These are phyloP conservation scores for Thraustochytrium striatum DNA, from an alignment of 352 stramenopile species.

Conservation along the genomic window DNA sequence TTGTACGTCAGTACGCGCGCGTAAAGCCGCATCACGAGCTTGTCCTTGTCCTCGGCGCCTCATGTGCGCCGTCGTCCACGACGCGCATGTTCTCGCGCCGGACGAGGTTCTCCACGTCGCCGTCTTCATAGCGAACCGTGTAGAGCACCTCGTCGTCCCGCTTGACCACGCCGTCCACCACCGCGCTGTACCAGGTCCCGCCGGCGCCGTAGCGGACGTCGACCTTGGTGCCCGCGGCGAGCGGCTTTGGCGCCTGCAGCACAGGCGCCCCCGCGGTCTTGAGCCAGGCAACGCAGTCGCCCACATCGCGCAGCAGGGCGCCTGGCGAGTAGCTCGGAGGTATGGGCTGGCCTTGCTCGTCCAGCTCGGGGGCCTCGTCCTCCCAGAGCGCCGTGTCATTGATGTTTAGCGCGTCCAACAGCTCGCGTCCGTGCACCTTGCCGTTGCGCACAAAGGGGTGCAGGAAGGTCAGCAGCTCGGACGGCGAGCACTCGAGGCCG, in stretches of 20 bases:
- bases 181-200: neutral
- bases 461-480: constrained; percentile 18
- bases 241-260: neutral
- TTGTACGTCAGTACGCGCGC: constrained; percentile 1
- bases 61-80: neutral
- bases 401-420: constrained; percentile 19
- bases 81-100: constrained; percentile 7
- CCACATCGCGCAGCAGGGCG: neutral
- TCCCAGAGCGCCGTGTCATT: neutral
- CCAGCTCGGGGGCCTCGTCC: neutral
- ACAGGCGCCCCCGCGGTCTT: neutral
- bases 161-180: neutral
- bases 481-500: neutral
- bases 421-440: neutral
- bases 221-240: neutral
- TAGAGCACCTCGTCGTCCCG: neutral
- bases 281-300: neutral
- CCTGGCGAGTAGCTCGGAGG: neutral
- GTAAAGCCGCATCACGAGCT: constrained; percentile 10
- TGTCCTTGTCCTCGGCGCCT: neutral
- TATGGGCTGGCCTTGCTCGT: neutral
- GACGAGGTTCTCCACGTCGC: neutral
- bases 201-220: constrained; percentile 29
- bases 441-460: constrained; percentile 13
- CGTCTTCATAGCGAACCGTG: constrained; percentile 14